These are phyloP conservation scores for Candida ascalaphidarum DNA, from an alignment of 805 yeast genomes.

Conservation along the genomic window DNA sequence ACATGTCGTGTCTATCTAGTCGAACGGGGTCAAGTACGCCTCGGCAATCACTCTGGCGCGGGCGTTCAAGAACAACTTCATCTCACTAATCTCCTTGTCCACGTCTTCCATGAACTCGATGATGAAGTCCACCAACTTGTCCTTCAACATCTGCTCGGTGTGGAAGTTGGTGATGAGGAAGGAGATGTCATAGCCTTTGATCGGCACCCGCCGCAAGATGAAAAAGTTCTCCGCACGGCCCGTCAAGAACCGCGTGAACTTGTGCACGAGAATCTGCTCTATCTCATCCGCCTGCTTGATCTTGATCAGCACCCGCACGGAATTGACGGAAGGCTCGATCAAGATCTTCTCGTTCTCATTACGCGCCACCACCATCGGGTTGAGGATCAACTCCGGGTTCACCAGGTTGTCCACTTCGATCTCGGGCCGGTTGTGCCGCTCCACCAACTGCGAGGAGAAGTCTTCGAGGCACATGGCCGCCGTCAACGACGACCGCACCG, in stretches of 20 bases:
- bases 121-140: conserved; percentile 90
- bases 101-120: conserved; percentile 99
- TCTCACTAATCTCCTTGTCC: conserved; percentile 96
- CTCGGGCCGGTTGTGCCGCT: conserved; percentile 96
- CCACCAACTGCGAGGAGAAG: conserved; percentile 91
- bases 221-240: conserved; percentile 94
- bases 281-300: conserved; percentile 98
- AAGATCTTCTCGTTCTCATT: conserved; percentile 89
- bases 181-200: conserved; percentile 86
- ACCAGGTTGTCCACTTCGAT: conserved; percentile 70
- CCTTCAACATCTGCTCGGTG: conserved; percentile 92
- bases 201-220: conserved; percentile 84
- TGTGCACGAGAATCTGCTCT: conserved; percentile 88
- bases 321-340: conserved; percentile 90
- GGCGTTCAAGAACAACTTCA: conserved; percentile 94
- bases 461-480: conserved; percentile 91
- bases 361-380: conserved; percentile 84
- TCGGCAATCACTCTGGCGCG: conserved; percentile 98
- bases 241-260: conserved; percentile 87
- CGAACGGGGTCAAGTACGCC: conserved; percentile 86
- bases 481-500: conserved; percentile 86
- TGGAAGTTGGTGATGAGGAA: conserved; percentile 90
- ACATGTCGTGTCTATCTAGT: no score
- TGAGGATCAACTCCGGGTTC: conserved; percentile 75
- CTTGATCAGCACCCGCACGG: conserved; percentile 82